Percentiles rank a stretch among this genome's conserved stretches.
phyloP scores from a whole-genome alignment of 805 yeast genomes.

The Starmerella etchellsii region DNA sequence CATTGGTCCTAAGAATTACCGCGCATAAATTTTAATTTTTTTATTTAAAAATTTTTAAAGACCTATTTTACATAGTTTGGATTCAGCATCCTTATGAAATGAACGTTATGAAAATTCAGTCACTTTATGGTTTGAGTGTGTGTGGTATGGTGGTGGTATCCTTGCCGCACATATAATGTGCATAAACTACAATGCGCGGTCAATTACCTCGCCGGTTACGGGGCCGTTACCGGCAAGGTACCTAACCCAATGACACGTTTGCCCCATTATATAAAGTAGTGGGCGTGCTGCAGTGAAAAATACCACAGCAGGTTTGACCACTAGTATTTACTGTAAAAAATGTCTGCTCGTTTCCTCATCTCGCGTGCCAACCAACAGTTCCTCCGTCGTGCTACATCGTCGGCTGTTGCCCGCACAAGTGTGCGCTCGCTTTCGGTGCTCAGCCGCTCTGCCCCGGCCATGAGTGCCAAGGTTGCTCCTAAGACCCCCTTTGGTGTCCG shows the following conservation, averaged over 20 bases:
- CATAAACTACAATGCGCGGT: too few species aligned
- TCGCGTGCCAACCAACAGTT: conserved; percentile 24
- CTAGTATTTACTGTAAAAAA: conserved; percentile 4
- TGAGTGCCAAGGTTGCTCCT: conserved; percentile 16
- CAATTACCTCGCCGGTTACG: conserved; percentile 4
- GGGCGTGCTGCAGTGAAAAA: background rate
- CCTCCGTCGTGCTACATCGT: conserved; percentile 33
- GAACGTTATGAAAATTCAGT: too few species aligned
- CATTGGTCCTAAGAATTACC: conserved; percentile 2
- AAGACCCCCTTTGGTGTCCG: conserved; percentile 48
- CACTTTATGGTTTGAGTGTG: background rate
- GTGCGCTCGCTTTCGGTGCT: conserved; percentile 48
- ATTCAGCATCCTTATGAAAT: too few species aligned
- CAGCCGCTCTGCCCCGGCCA: conserved; percentile 28
- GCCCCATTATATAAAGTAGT: conserved; percentile 2
- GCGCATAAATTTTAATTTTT: too few species aligned
- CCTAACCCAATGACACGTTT: background rate
- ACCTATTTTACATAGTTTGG: too few species aligned
- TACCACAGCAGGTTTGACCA: background rate
- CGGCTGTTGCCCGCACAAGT: conserved; percentile 29
- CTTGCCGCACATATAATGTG: too few species aligned
- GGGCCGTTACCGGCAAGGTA: background rate
- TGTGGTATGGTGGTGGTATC: too few species aligned
- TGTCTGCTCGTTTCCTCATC: conserved; percentile 24
- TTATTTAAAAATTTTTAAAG: too few species aligned